These are phyloP conservation scores for Leishmania turanica DNA, from an alignment of 208 protist genomes.

Conservation along the genomic window DNA sequence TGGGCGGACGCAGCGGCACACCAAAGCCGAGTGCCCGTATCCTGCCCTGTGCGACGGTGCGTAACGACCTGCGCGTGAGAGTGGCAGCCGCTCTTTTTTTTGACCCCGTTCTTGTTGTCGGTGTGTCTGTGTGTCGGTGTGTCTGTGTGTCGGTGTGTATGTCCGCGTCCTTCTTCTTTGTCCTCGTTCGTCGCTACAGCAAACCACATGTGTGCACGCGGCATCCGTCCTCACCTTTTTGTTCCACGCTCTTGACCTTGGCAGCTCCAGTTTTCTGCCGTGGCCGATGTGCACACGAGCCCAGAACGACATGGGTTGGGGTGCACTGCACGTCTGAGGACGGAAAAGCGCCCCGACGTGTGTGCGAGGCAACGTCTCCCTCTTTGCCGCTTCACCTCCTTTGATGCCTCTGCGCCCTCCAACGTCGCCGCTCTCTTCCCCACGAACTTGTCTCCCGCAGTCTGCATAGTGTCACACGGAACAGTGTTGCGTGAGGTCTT, in stretches of 20 bases:
- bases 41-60: conserved; percentile 68
- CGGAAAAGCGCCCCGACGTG: neutral
- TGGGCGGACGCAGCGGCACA: conserved; percentile 43
- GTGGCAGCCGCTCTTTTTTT: neutral
- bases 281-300: neutral
- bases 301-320: neutral
- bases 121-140: too few species aligned
- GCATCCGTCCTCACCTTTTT: neutral
- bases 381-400: neutral
- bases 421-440: neutral
- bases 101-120: too few species aligned
- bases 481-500: neutral
- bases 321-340: neutral
- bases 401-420: too few species aligned
- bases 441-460: neutral
- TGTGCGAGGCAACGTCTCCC: neutral
- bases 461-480: neutral
- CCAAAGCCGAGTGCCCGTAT: conserved; percentile 47
- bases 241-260: neutral
- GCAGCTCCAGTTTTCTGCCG: neutral
- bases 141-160: too few species aligned
- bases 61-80: neutral
- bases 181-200: too few species aligned
- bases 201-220: neutral
- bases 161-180: too few species aligned